phyloP scores from a whole-genome alignment of 2,329 filamentous ascomycete genomes.

The Sphaerulina vaccinii region DNA sequence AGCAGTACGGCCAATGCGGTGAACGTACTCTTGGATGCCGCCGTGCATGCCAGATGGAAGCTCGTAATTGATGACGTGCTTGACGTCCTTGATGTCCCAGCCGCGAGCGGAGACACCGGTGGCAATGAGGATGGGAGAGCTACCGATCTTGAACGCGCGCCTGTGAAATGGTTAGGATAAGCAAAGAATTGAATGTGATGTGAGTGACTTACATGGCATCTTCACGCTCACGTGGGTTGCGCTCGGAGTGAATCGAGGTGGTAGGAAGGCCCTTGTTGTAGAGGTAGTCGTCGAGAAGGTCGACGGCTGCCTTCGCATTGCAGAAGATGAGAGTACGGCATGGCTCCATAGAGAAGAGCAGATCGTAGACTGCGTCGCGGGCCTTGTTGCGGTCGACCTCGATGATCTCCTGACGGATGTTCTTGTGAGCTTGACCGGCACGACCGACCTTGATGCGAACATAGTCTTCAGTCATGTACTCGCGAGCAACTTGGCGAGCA shows the following conservation, averaged over 20 bases:
- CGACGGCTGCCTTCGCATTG: slow-evolving; percentile 74
- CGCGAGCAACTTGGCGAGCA: slow-evolving; percentile 71
- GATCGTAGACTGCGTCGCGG: slow-evolving; percentile 66
- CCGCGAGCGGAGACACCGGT: slow-evolving; percentile 84
- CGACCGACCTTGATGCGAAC: slow-evolving; percentile 84
- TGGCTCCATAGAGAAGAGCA: slow-evolving; percentile 68
- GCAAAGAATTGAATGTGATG: neutral
- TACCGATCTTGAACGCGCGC: slow-evolving; percentile 74
- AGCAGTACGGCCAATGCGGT: slow-evolving; percentile 93
- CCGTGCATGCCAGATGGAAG: slow-evolving; percentile 71
- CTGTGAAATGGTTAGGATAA: slow-evolving; percentile 36
- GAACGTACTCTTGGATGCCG: slow-evolving; percentile 91
- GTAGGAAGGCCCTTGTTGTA: slow-evolving; percentile 75
- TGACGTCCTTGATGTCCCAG: slow-evolving; percentile 81
- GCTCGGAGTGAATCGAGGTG: slow-evolving; percentile 83
- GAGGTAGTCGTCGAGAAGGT: slow-evolving; percentile 82
- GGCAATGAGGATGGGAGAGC: slow-evolving; percentile 75
- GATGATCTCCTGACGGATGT: slow-evolving; percentile 76
- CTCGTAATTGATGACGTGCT: slow-evolving; percentile 93
- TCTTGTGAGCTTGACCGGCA: slow-evolving; percentile 71
- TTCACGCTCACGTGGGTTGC: slow-evolving; percentile 87
- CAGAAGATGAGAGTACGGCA: slow-evolving; percentile 86
- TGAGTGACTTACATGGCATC: slow-evolving; percentile 68
- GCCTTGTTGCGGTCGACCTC: slow-evolving; percentile 67
- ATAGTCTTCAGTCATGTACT: slow-evolving; percentile 71